phyloP scores from a whole-genome alignment of 2,329 filamentous ascomycete genomes.

The Aphanocladium album region DNA sequence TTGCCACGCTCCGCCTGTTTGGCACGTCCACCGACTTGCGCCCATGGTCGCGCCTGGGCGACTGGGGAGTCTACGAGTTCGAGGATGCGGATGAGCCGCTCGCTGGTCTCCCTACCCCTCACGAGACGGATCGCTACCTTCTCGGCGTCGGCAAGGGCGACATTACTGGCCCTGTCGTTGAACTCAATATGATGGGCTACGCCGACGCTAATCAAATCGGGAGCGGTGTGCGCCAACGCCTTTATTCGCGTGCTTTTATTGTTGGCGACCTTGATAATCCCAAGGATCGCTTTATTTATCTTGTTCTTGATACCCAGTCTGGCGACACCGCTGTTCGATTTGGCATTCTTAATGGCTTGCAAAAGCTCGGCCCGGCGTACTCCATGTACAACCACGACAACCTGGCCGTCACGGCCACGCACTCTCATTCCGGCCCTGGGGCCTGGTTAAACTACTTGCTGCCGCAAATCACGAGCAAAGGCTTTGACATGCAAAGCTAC shows the following conservation, averaged over 20 bases:
- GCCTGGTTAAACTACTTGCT: conserved; percentile 91
- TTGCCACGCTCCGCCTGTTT: conserved; percentile 17
- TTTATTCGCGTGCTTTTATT: conserved; percentile 85
- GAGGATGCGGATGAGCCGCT: conserved; percentile 6
- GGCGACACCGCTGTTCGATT: conserved; percentile 84
- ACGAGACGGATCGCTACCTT: conserved; percentile 32
- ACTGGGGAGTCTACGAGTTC: conserved; percentile 10
- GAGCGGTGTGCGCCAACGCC: conserved; percentile 73
- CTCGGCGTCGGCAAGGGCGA: conserved; percentile 50
- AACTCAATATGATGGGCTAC: conserved; percentile 88
- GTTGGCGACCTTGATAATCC: conserved; percentile 62
- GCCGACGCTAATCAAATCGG: conserved; percentile 75
- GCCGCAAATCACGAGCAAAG: conserved; percentile 80
- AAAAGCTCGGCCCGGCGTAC: conserved; percentile 64
- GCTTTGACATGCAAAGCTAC: conserved; percentile 82
- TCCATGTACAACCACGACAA: conserved; percentile 67
- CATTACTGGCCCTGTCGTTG: conserved; percentile 69
- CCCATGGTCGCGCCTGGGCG: conserved; percentile 8
- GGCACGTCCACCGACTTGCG: conserved; percentile 11
- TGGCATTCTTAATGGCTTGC: conserved; percentile 71
- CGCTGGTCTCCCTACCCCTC: background rate
- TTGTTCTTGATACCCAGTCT: conserved; percentile 79
- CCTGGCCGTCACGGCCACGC: conserved; percentile 83
- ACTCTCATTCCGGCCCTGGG: conserved; percentile 83
- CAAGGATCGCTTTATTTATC: conserved; percentile 71